These are phyloP conservation scores for Fusarium pilosicola DNA, from an alignment of 2,329 filamentous ascomycete species.

Conservation along the genomic window DNA sequence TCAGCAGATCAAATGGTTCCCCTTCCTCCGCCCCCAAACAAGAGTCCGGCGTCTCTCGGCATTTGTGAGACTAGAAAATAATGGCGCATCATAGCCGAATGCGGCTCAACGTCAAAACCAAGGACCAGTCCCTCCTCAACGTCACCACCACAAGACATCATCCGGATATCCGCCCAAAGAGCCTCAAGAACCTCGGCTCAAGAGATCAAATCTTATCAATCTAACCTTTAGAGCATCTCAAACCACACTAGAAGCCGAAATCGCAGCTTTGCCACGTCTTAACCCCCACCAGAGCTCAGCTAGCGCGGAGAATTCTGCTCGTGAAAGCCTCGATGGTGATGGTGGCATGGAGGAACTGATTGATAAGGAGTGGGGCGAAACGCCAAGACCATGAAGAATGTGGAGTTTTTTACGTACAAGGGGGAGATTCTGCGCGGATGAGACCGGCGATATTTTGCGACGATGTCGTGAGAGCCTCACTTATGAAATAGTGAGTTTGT, in stretches of 20 bases:
- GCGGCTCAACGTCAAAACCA: conserved; percentile 3
- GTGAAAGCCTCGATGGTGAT: conserved; percentile 18
- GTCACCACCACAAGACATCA: conserved; percentile 3
- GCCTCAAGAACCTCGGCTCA: background rate
- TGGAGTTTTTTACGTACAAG: conserved; percentile 27
- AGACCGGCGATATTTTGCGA: conserved; percentile 7
- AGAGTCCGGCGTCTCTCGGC: background rate
- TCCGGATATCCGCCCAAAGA: background rate
- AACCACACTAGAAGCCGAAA: conserved; percentile 5
- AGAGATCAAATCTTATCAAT: conserved; percentile 21
- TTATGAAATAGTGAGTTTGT: background rate
- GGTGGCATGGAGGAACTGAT: conserved; percentile 36
- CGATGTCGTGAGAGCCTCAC: background rate
- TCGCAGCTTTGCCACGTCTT: background rate
- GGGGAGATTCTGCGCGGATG: conserved; percentile 4
- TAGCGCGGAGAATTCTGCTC: conserved; percentile 28
- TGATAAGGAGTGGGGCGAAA: conserved; percentile 37
- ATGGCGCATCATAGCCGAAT: background rate
- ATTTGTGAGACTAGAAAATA: background rate
- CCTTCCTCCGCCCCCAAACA: background rate
- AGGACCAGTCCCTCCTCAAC: background rate
- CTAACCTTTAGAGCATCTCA: background rate
- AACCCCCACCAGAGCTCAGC: conserved; percentile 12
- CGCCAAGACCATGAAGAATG: background rate
- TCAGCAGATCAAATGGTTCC: background rate